Base-by-base conservation (phyloP, 371 early-diverging fungal genomes). In the Mucor velutinosus region DNA sequence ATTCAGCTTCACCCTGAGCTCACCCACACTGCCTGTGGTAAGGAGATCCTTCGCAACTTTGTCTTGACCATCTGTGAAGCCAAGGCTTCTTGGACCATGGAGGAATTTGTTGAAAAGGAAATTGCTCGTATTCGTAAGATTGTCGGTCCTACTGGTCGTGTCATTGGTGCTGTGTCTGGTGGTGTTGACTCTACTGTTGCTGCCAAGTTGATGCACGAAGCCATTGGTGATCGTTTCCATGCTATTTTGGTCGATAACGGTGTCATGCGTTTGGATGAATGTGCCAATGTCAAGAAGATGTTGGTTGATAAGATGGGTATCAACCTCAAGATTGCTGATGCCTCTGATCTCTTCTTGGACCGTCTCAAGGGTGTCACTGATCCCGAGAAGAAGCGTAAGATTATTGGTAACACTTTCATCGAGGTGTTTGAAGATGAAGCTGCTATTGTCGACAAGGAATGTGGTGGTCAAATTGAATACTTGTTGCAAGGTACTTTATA, bases 1-100 rank as follows among this genome's bases (percentile, higher is more conserved):
- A 93, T 97, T 64, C 99, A 98, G 85, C 95, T 97, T 92, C 99
- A 98, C 80, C 99, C 99, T 56, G 99, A 98, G 79, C 95, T 98
- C 58, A 95, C 97, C 33, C 99, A 98, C 87, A 95, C 96, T 63
- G 86, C 89, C n/a, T 87, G 90, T 63, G 99, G 99, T 62, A 84
- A 90, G 59, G 73, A 83, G 35, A 72, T 98, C 45, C 78, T 98
- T 67, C 85, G 87, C 74, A 98, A 98, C 90, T 98, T 97, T 90
- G 96, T 94, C 27, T 67, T 93, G 53, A 87, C 84, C 62, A 92
- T 97, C 69, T 97, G 97, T 81, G 76, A 87, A 57, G 92, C 93
- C 70, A 73, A 88, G 70, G 84, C 92, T 49, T 90, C 89, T 74
- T 98, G 99, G 99, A 94, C 95, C 61, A 98, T 98, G 99, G 88